Conservation (phyloP, 1,284 basidiomycete genomes). For the Cystobasidium sp. region DNA sequence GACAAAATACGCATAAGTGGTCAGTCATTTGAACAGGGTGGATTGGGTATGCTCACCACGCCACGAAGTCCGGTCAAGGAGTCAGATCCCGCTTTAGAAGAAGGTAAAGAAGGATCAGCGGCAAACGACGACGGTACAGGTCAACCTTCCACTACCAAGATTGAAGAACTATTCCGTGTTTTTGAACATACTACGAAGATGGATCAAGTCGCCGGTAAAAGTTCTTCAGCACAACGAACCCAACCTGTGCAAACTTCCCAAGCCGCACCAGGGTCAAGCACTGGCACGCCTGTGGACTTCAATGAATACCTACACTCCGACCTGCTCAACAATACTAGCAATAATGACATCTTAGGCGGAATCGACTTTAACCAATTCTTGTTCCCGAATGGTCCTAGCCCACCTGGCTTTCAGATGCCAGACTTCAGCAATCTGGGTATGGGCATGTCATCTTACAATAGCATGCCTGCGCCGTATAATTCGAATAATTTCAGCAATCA, state of each 20-base stretch:
- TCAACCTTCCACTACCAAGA: not conserved
- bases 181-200: not conserved
- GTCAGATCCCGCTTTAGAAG: not conserved
- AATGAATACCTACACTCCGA: slow-evolving; percentile 12
- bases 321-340: not conserved
- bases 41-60: not conserved
- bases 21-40: not conserved
- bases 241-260: not conserved
- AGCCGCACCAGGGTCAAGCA: not conserved
- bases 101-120: not conserved
- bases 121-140: not conserved
- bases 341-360: not conserved
- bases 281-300: slow-evolving; percentile 8
- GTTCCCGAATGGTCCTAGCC: not conserved
- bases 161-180: slow-evolving; percentile 3
- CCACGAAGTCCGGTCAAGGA: not conserved
- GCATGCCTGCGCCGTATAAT: not conserved
- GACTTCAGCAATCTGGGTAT: slow-evolving; percentile 13
- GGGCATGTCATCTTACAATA: not conserved
- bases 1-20: not conserved
- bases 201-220: not conserved
- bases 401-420: slow-evolving; percentile 21
- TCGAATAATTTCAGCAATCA: not conserved
- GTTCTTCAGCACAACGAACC: not conserved
- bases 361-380: slow-evolving; percentile 12